Conservation (phyloP, 2,329 filamentous ascomycete genomes). For the Sclerotinia subarctica region DNA sequence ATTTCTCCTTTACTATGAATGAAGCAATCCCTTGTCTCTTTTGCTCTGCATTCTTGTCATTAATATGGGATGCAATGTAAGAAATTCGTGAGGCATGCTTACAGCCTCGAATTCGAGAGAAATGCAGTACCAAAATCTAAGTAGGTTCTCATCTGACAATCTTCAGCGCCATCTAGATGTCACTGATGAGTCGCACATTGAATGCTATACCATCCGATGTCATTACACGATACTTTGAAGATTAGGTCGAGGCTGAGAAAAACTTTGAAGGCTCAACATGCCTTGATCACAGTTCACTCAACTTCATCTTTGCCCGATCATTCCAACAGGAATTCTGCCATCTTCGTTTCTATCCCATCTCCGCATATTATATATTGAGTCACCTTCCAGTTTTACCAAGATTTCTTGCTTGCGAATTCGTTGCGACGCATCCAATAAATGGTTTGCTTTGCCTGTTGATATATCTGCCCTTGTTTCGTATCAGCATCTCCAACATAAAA, state of each 20-base stretch:
- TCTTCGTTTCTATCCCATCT: not conserved
- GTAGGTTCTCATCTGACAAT: not conserved
- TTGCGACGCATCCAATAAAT: not conserved
- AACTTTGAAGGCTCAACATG: not conserved
- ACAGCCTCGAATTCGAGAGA: not conserved
- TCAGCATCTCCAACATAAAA: not conserved
- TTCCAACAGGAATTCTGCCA: too few relatives aligned
- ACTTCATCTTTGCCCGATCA: not conserved
- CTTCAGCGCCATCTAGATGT: not conserved
- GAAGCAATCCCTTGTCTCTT: not conserved
- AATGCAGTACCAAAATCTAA: not conserved
- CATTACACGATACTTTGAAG: not conserved
- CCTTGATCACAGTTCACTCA: not conserved
- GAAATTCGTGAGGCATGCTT: not conserved
- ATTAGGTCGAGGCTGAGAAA: not conserved
- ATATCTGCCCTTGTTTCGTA: not conserved
- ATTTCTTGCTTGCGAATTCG: not conserved
- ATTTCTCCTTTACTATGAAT: not conserved
- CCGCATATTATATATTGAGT: not conserved
- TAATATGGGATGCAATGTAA: too few relatives aligned
- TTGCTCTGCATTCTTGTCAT: rapidly evolving
- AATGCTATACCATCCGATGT: not conserved
- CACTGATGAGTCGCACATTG: not conserved
- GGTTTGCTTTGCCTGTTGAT: not conserved
- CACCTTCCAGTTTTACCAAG: not conserved